Percentiles rank a stretch among this genome's conserved stretches.
These are phyloP conservation scores for Cryptococcus sp. DNA, from an alignment of 1,284 basidiomycete genomes.

Conservation along the genomic window DNA sequence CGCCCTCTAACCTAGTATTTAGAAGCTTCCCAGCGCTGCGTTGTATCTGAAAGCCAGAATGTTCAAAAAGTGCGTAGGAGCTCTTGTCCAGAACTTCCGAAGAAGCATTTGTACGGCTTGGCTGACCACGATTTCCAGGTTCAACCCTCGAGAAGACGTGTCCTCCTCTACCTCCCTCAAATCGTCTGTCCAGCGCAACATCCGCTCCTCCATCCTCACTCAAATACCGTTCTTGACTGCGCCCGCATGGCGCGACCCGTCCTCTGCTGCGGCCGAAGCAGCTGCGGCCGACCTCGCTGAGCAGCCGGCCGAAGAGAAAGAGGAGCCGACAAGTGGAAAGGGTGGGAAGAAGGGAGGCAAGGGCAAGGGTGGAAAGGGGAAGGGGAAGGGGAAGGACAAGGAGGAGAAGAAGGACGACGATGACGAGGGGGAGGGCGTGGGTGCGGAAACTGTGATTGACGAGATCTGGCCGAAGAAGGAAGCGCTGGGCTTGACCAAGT, in stretches of 20 bases:
- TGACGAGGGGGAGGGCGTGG: conserved; percentile 47
- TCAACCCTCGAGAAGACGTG: conserved; percentile 79
- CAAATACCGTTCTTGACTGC: conserved; percentile 70
- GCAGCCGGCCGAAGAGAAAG: conserved; percentile 8
- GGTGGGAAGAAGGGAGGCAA: conserved; percentile 30
- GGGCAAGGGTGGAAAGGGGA: conserved; percentile 44
- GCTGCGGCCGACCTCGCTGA: neutral
- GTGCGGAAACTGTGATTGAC: conserved; percentile 67
- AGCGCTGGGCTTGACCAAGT: conserved; percentile 85
- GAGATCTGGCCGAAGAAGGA: conserved; percentile 99
- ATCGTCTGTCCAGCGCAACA: conserved; percentile 86
- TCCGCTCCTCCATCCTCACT: conserved; percentile 72
- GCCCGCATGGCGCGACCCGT: conserved; percentile 34
- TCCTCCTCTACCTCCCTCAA: conserved; percentile 92
- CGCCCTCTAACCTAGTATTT: no score
- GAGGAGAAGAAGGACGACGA: conserved; percentile 27
- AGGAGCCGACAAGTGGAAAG: conserved; percentile 27
- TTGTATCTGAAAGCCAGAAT: neutral
- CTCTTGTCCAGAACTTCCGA: neutral
- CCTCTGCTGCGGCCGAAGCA: conserved; percentile 7
- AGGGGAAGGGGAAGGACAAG: conserved; percentile 30
- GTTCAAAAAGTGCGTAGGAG: neutral
- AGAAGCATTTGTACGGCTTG: neutral
- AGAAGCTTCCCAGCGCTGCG: no score
- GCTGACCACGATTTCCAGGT: conserved; percentile 57